Percentiles rank a stretch among this genome's conserved stretches.
Evolutionary conservation across 345 rosid species (phyloP).

Genomic region (Cardamine resedifolia): DNA sequence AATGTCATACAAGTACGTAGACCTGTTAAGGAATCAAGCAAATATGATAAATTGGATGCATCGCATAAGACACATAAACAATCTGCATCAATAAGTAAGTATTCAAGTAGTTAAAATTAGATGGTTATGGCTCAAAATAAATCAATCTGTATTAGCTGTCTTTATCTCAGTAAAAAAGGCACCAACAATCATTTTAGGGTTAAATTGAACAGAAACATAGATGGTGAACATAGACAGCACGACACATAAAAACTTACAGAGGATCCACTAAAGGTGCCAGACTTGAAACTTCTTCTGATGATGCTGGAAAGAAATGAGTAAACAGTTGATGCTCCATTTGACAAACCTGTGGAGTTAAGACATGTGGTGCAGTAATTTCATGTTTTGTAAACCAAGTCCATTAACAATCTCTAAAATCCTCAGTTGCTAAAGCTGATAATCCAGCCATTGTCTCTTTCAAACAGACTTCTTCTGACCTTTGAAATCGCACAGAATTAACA

Average conservation of each 20-base stretch:
- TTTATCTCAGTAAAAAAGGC: constrained; percentile 14
- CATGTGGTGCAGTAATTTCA: constrained; percentile 4
- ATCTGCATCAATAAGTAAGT: neutral
- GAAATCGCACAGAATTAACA: neutral
- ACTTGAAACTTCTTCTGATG: constrained; percentile 83
- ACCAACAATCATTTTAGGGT: constrained; percentile 7
- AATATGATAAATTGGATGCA: constrained; percentile 11
- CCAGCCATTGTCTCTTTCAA: constrained; percentile 1
- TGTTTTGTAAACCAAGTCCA: neutral
- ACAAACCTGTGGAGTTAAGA: constrained; percentile 62
- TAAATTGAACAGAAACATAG: constrained; percentile 17
- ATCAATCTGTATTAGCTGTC: neutral
- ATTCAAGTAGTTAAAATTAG: neutral
- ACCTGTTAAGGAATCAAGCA: constrained; percentile 47
- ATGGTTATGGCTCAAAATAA: constrained; percentile 6
- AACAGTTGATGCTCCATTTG: constrained; percentile 96
- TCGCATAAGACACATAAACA: constrained; percentile 7
- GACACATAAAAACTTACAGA: constrained; percentile 53
- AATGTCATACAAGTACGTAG: constrained; percentile 88
- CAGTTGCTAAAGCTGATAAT: constrained; percentile 14
- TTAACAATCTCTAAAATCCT: constrained; percentile 12
- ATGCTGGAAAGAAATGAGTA: constrained; percentile 90
- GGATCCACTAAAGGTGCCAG: constrained; percentile 95
- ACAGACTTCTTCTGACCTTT: constrained; percentile 13
- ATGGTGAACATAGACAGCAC: constrained; percentile 3